Evolutionary conservation across 202 grass and related monocot species (phyloP).

Genomic region (Dendrocalamus latiflorus): DNA sequence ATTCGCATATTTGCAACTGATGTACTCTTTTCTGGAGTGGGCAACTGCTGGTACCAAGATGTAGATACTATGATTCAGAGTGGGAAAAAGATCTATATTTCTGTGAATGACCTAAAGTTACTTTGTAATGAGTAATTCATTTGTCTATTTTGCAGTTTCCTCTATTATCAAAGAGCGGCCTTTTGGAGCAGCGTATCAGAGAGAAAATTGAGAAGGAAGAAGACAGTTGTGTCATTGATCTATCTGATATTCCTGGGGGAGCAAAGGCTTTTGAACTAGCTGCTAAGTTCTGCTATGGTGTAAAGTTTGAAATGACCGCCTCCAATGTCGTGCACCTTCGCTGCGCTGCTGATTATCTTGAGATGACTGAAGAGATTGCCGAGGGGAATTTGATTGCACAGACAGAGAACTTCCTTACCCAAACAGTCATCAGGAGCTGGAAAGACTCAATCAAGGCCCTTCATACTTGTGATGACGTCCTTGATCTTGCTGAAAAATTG

Average conservation of each 20-base stretch:
- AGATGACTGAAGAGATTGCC: slow-evolving; percentile 78
- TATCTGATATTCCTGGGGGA: slow-evolving; percentile 63
- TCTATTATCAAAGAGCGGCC: slow-evolving; percentile 79
- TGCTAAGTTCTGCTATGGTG: slow-evolving; percentile 84
- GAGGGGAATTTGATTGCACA: slow-evolving; percentile 75
- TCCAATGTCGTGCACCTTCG: slow-evolving; percentile 74
- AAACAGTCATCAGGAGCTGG: slow-evolving; percentile 73
- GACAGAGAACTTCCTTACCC: slow-evolving; percentile 64
- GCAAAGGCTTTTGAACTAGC: slow-evolving; percentile 66
- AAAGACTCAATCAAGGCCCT: slow-evolving; percentile 79
- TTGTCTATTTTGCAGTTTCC: slow-evolving; percentile 59
- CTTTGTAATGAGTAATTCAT: background rate
- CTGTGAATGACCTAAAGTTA: background rate
- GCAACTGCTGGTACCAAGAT: background rate
- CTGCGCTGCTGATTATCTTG: slow-evolving; percentile 66
- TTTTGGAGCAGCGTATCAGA: slow-evolving; percentile 60
- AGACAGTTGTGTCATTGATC: slow-evolving; percentile 36
- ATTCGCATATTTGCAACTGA: background rate
- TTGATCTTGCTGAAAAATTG: slow-evolving; percentile 73
- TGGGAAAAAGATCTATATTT: background rate
- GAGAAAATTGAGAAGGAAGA: slow-evolving; percentile 60
- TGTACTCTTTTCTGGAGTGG: slow-evolving; percentile 4
- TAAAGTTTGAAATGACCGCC: slow-evolving; percentile 81
- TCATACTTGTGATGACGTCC: slow-evolving; percentile 61
- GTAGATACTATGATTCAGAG: background rate